A percentile compares a stretch with the other conserved stretches of the same genome.
phyloP scores from a whole-genome alignment of 2,329 filamentous ascomycete species.

The Aspergillus fijiensis region DNA sequence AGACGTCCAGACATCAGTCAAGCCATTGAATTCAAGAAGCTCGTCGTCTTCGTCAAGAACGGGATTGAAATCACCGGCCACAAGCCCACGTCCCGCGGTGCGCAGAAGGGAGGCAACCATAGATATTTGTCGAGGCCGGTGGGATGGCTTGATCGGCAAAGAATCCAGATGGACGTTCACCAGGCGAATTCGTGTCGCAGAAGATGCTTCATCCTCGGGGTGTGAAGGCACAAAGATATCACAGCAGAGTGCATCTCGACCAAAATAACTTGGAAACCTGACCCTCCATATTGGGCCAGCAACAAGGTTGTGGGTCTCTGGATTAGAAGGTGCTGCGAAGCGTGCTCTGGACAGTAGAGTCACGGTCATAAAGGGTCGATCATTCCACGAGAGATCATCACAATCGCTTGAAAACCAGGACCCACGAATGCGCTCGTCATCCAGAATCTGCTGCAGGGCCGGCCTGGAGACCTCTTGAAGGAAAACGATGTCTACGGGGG shows the following conservation, averaged over 20 bases:
- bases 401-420: constrained; percentile 10
- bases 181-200: neutral
- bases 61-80: constrained; percentile 1
- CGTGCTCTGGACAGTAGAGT: no score
- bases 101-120: constrained; percentile 5
- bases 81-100: neutral
- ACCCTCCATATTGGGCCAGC: constrained; percentile 4
- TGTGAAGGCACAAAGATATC: neutral
- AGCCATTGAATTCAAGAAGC: no score
- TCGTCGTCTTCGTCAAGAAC: neutral
- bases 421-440: constrained; percentile 8
- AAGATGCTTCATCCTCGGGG: no score
- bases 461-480: constrained; percentile 15
- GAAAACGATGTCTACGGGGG: constrained; percentile 13
- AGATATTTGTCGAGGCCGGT: constrained; percentile 2
- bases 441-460: constrained; percentile 12
- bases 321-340: no score
- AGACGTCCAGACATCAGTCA: neutral
- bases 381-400: no score
- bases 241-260: constrained; percentile 3
- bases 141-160: constrained; percentile 1
- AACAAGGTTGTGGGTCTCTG: neutral
- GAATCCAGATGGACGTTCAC: constrained; percentile 6
- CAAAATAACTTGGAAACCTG: constrained; percentile 2
- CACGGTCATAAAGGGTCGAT: no score